Percentiles rank a stretch among this genome's conserved stretches.
Evolutionary conservation across 306 rosid species (phyloP).

Genomic region (Castanopsis chinensis): DNA sequence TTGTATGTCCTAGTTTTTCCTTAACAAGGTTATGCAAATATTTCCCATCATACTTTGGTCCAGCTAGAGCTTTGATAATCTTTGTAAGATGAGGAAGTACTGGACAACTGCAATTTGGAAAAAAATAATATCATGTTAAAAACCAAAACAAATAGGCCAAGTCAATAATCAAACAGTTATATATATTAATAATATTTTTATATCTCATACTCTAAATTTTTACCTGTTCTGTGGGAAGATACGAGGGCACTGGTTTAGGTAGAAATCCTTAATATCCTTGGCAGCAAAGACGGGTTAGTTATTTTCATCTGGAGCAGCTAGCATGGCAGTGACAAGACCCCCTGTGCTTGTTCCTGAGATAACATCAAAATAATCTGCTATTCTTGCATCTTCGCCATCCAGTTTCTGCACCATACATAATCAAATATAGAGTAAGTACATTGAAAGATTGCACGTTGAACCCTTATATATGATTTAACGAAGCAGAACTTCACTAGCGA

Average conservation of each 20-base stretch:
- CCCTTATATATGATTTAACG: neutral
- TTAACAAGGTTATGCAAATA: conserved; percentile 32
- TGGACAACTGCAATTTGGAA: neutral
- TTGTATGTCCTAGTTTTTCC: conserved; percentile 32
- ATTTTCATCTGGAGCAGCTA: conserved; percentile 32
- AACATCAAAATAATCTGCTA: conserved; percentile 67
- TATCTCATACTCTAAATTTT: neutral
- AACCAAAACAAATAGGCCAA: neutral
- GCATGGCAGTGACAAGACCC: conserved; percentile 42
- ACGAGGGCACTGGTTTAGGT: conserved; percentile 35
- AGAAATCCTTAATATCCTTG: conserved; percentile 34
- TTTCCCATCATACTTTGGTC: conserved; percentile 43
- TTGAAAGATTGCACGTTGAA: neutral
- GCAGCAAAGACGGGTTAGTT: conserved; percentile 34
- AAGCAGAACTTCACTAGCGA: too few relatives aligned
- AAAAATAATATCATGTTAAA: neutral
- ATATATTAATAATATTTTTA: neutral
- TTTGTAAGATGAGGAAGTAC: neutral
- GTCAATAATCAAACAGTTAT: neutral
- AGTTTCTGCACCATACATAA: conserved; percentile 40
- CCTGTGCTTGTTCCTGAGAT: conserved; percentile 51
- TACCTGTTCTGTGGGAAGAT: conserved; percentile 46
- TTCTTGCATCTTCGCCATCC: conserved; percentile 58
- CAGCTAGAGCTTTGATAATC: conserved; percentile 13
- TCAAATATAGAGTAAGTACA: neutral